These are phyloP conservation scores for Gnaphalium uliginosum DNA, from an alignment of 129 eudicot genomes.

Conservation along the genomic window DNA sequence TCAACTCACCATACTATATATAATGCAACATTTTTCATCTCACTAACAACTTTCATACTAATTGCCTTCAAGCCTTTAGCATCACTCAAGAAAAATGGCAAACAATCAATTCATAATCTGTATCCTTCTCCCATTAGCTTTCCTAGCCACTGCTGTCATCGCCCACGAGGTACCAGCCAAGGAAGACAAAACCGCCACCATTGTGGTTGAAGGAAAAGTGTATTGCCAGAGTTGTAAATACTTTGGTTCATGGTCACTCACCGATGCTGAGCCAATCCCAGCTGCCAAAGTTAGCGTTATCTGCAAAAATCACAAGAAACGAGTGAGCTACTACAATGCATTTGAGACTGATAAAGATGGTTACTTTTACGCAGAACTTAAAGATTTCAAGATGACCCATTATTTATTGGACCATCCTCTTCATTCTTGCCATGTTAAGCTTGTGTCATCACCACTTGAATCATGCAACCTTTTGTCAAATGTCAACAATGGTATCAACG, in stretches of 20 bases:
- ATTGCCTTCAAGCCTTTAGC: conserved; percentile 9
- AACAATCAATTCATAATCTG: conserved; percentile 36
- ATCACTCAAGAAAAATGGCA: conserved; percentile 46
- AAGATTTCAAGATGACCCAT: conserved; percentile 64
- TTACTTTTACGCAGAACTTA: conserved; percentile 70
- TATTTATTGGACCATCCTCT: conserved; percentile 83
- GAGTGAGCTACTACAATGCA: conserved; percentile 76
- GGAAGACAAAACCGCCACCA: conserved; percentile 47
- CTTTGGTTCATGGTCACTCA: conserved; percentile 70
- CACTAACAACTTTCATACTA: conserved; percentile 15
- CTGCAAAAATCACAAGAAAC: conserved; percentile 72
- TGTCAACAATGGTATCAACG: conserved; percentile 78
- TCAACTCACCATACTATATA: conserved; percentile 39
- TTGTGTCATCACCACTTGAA: conserved; percentile 72
- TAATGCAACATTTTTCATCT: conserved; percentile 18
- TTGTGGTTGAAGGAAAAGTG: conserved; percentile 79
- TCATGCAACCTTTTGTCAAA: conserved; percentile 64
- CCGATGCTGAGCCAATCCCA: conserved; percentile 66
- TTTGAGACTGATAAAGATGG: conserved; percentile 60
- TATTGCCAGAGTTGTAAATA: conserved; percentile 82
- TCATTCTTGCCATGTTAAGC: conserved; percentile 80
- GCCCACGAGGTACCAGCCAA: conserved; percentile 36
- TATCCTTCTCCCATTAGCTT: conserved; percentile 41
- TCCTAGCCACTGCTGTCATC: conserved; percentile 46
- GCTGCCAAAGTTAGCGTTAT: conserved; percentile 72